Conservation (phyloP, 495 filamentous ascomycete genomes). For the Patellaria atrata region DNA sequence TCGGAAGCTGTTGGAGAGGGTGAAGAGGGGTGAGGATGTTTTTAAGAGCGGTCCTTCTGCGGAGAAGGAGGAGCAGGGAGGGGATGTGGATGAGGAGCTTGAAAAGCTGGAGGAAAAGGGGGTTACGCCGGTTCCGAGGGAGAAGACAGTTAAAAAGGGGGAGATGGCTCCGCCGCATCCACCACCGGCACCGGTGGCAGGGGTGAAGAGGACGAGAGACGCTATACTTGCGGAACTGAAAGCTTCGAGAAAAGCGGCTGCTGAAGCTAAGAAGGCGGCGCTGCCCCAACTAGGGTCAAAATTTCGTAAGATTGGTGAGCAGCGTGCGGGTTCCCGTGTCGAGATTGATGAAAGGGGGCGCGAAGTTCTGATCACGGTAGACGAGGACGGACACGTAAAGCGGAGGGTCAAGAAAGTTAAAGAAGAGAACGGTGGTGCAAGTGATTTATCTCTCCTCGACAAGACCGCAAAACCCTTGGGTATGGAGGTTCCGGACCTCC, state of each 20-base stretch:
- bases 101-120: conserved; percentile 57
- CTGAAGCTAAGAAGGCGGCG: conserved; percentile 39
- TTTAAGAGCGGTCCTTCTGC: conserved; percentile 6
- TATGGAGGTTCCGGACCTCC: conserved; percentile 58
- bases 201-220: conserved; percentile 60
- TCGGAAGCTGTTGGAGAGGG: conserved; percentile 59
- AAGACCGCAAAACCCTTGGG: conserved; percentile 48
- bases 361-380: conserved; percentile 73
- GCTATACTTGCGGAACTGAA: conserved; percentile 73
- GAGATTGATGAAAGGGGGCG: conserved; percentile 62
- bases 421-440: conserved; percentile 10
- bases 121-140: conserved; percentile 38
- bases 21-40: conserved; percentile 37
- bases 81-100: conserved; percentile 55
- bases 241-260: conserved; percentile 46
- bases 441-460: conserved; percentile 24
- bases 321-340: conserved; percentile 52
- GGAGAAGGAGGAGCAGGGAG: conserved; percentile 3
- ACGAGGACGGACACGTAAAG: conserved; percentile 77
- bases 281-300: conserved; percentile 48
- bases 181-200: conserved; percentile 41
- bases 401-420: conserved; percentile 56
- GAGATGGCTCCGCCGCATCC: conserved; percentile 38
- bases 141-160: conserved; percentile 60
- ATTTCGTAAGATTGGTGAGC: conserved; percentile 67